Evolutionary conservation across 2,329 filamentous ascomycete species (phyloP), one percentile per base, ranked within the genome.

Genomic region (Cyphellophora europaea): DNA sequence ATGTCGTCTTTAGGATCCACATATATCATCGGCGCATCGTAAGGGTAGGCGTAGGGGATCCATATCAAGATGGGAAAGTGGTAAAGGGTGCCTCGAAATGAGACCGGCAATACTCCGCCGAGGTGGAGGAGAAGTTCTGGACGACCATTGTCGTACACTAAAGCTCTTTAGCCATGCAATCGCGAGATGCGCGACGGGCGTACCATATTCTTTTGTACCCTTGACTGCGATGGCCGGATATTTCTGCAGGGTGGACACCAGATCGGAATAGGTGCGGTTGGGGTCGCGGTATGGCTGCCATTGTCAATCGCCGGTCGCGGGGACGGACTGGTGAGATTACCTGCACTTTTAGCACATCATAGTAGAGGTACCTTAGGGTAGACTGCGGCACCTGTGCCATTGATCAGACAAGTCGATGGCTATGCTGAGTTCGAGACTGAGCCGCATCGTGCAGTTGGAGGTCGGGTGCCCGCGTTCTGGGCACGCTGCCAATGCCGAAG

Each of bases 331-430:
- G 8, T 25, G n/a, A 8, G 8, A 25, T 19, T 28, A 25, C 21
- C 21, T 25, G 21, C 8, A 25, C 21, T 25, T 25, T n/a, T 8
- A 25, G 17, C 8, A 25, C 21, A n/a, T 25, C 80, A 62, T 84
- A 91, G 64, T 93, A 94, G 5, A 96, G 77, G 89, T 89, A 96
- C 63, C 87, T 88, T 53, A 96, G 71, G 42, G 93, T 81, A 63
- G 87, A 83, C 61, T 94, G 88, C 52, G 85, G 82, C 55, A 94
- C 83, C 50, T 79, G 76, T 43, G 69, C 63, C 70, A 72, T 73
- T 40, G 38, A 27, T 11, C 21, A 25, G n/a, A n/a, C n/a, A 25
- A 25, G 21, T 25, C 21, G 21, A 25, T 8, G 21, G 8, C n/a
- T 8, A n/a, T 8, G 8, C 21, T 25, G 21, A 25, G 21, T n/a